A percentile compares a stretch with the other conserved stretches of the same genome.
Conservation (phyloP, 2,329 filamentous ascomycete species). For the Cucurbitaria berberidis region DNA sequence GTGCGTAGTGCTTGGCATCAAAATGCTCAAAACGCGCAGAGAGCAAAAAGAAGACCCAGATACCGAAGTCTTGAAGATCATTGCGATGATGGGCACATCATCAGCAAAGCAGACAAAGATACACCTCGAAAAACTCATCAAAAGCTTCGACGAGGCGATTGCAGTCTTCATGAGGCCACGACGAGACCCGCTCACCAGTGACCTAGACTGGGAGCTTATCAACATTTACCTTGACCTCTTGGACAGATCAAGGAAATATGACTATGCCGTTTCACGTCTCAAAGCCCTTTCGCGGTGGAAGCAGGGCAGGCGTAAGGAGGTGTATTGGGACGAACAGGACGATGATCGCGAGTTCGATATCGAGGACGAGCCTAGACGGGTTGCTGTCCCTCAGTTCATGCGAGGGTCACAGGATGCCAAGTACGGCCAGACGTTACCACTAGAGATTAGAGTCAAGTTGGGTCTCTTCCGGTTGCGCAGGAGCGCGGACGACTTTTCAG, state of each 20-base stretch:
- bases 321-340: conserved; percentile 74
- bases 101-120: conserved; percentile 55
- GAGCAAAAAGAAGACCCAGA: conserved; percentile 51
- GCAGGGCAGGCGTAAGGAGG: conserved; percentile 74
- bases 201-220: conserved; percentile 78
- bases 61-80: conserved; percentile 59
- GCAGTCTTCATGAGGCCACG: conserved; percentile 52
- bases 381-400: conserved; percentile 66
- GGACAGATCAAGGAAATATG: conserved; percentile 66
- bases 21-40: conserved; percentile 60
- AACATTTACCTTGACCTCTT: conserved; percentile 86
- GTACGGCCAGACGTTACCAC: conserved; percentile 77
- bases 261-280: conserved; percentile 70
- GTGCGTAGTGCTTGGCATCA: conserved; percentile 53
- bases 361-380: conserved; percentile 70
- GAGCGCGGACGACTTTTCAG: conserved; percentile 65
- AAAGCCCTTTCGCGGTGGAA: conserved; percentile 82
- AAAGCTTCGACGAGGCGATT: conserved; percentile 61
- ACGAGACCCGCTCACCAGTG: conserved; percentile 52
- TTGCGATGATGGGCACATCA: conserved; percentile 64
- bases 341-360: conserved; percentile 93
- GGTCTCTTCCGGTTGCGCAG: conserved; percentile 81
- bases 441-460: conserved; percentile 83
- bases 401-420: conserved; percentile 60
- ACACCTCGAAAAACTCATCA: conserved; percentile 54